A percentile compares a stretch with the other conserved stretches of the same genome.
These are phyloP conservation scores for Phascolomyces articulosus DNA, from an alignment of 371 early-diverging fungal species.

Conservation along the genomic window DNA sequence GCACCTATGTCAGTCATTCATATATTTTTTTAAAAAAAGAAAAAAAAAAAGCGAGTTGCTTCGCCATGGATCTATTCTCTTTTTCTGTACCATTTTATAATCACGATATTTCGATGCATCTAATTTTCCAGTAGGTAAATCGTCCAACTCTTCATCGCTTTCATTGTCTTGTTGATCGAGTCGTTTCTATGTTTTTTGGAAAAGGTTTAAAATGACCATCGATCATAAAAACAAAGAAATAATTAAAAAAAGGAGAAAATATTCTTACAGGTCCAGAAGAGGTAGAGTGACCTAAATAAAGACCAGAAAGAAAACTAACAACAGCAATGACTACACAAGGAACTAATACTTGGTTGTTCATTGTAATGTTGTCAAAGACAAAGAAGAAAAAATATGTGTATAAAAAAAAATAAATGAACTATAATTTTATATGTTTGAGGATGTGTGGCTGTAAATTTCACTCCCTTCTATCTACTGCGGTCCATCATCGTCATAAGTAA, in stretches of 20 bases:
- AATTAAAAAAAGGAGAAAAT: not conserved
- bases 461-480: too few species aligned
- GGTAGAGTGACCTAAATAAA: not conserved
- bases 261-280: conserved; percentile 19
- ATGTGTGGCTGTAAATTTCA: too few species aligned
- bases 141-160: conserved; percentile 46
- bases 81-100: conserved; percentile 51
- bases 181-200: not conserved
- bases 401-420: not conserved
- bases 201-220: conserved; percentile 29
- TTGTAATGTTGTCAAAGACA: not conserved
- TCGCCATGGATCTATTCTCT: too few species aligned
- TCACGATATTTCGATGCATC: conserved; percentile 40
- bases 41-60: too few species aligned
- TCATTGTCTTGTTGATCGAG: conserved; percentile 30
- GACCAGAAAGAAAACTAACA: not conserved
- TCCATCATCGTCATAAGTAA: too few species aligned
- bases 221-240: too few species aligned
- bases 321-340: not conserved
- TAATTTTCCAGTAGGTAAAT: conserved; percentile 26
- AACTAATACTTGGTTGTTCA: not conserved
- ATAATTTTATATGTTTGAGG: too few species aligned
- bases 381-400: not conserved
- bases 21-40: not conserved
- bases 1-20: not conserved